Evolutionary conservation across 2,329 filamentous ascomycete genomes (phyloP), one percentile per base, ranked within the genome.

Genomic region (Fusarium pilosicola): DNA sequence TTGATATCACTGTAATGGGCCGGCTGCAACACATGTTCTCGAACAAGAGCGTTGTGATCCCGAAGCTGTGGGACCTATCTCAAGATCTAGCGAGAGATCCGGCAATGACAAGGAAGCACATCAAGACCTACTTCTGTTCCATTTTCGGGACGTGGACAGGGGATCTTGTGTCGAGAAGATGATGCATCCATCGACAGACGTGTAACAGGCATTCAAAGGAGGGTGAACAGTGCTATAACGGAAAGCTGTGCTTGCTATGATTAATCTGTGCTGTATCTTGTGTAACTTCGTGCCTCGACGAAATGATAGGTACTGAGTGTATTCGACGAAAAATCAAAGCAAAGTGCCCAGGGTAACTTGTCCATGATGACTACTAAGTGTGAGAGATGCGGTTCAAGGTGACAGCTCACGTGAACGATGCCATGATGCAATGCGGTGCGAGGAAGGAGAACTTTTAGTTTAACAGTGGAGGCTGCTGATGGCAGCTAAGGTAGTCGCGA

Each of bases 31-130:
- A 55, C 52, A 20, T 28, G 45, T 45, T 63, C 62, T 68, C 70
- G 74, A 73, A 67, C 51, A 56, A 73, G 44, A 59, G 63, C 66
- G 28, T 57, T 58, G 65, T 61, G 65, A 48, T 59, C 42, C 56
- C 57, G n/a, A 56, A 62, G 68, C 48, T 64, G 74, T 77, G 46
- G 34, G 26, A 76, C 73, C 39, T 30, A 26, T 44, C 62, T 30
- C 54, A 67, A 62, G 57, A 41, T 66, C 70, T 75, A 67, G 65
- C 74, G 75, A 76, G 64, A 74, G 67, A 74, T 71, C 57, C 58
- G 56, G 73, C 48, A 49, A 42, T 57, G 44, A 52, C 32, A 62
- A 34, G 55, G 48, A 58, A 22, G 41, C 52, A 49, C 32, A 34
- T 45, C 28, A 28, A 45, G 32, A 36, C 57, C 34, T 32, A 42